A percentile compares a stretch with the other conserved stretches of the same genome.
phyloP scores from a whole-genome alignment of 2,329 filamentous ascomycete species.

The Claviceps sp. region DNA sequence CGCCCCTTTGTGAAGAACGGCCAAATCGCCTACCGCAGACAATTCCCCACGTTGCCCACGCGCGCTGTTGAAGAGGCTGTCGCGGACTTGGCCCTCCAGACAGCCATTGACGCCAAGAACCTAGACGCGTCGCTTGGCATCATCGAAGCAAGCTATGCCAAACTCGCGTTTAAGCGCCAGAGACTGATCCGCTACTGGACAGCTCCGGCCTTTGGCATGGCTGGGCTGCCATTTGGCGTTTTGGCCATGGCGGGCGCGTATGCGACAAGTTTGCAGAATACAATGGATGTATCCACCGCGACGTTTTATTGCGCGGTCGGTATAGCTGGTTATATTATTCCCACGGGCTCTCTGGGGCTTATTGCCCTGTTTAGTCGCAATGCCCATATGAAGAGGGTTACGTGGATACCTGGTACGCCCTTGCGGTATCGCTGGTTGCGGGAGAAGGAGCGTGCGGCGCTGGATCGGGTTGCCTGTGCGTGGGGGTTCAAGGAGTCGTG shows the following conservation, averaged over 20 bases:
- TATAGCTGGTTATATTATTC: constrained; percentile 69
- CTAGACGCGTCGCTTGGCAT: constrained; percentile 66
- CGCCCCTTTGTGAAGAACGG: constrained; percentile 48
- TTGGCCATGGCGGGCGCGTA: constrained; percentile 52
- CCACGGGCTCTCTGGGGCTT: constrained; percentile 68
- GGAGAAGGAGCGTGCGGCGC: constrained; percentile 77
- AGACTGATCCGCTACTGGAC: constrained; percentile 54
- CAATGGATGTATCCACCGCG: constrained; percentile 64
- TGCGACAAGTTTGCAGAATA: constrained; percentile 36
- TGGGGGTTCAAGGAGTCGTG: constrained; percentile 83
- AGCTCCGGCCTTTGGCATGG: constrained; percentile 42
- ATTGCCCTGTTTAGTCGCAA: constrained; percentile 79
- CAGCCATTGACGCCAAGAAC: constrained; percentile 68
- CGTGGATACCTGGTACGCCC: constrained; percentile 74
- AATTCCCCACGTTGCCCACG: constrained; percentile 54
- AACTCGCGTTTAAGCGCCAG: constrained; percentile 50
- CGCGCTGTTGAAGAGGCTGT: constrained; percentile 60
- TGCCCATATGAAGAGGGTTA: constrained; percentile 89
- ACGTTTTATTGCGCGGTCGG: constrained; percentile 69
- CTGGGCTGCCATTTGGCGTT: constrained; percentile 51
- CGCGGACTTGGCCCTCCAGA: constrained; percentile 61
- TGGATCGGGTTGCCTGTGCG: constrained; percentile 73
- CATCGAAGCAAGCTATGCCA: constrained; percentile 54
- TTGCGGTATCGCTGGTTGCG: constrained; percentile 72
- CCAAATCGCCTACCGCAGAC: constrained; percentile 44